Conservation (phyloP, 1,284 basidiomycete genomes). For the Schizopora paradoxa region DNA sequence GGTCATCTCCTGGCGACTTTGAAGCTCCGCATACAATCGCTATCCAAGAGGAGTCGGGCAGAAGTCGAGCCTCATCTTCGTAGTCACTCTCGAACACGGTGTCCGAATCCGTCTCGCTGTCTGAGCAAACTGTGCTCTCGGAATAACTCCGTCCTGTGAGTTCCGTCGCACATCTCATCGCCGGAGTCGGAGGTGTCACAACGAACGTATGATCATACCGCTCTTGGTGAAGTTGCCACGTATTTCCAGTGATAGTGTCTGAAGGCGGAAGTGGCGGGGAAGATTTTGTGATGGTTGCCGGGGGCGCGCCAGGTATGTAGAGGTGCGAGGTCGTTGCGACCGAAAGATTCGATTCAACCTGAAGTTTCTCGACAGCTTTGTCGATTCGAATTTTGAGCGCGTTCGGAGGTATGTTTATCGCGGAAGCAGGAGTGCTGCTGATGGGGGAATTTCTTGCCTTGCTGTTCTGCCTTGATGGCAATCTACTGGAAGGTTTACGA, state of each 20-base stretch:
- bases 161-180: conserved; percentile 10
- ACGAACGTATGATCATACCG: conserved; percentile 12
- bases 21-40: conserved; percentile 72
- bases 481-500: conserved; percentile 45
- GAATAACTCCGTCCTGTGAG: not conserved
- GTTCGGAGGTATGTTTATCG: not conserved
- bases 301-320: conserved; percentile 39
- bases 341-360: conserved; percentile 4
- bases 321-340: conserved; percentile 31
- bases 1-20: conserved; percentile 48
- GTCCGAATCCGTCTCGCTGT: too few species aligned
- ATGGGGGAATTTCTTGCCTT: conserved; percentile 8
- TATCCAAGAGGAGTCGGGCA: conserved; percentile 69
- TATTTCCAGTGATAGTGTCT: conserved; percentile 1
- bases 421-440: not conserved
- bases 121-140: not conserved
- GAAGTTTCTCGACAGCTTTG: not conserved
- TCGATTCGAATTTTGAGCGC: too few species aligned
- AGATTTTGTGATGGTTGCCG: conserved; percentile 27
- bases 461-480: conserved; percentile 32
- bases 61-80: conserved; percentile 31
- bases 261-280: not conserved
- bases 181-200: conserved; percentile 14
- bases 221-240: conserved; percentile 1
- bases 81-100: conserved; percentile 25